Evolutionary conservation across 2,329 filamentous ascomycete species (phyloP).

Genomic region (Coniella lustricola): DNA sequence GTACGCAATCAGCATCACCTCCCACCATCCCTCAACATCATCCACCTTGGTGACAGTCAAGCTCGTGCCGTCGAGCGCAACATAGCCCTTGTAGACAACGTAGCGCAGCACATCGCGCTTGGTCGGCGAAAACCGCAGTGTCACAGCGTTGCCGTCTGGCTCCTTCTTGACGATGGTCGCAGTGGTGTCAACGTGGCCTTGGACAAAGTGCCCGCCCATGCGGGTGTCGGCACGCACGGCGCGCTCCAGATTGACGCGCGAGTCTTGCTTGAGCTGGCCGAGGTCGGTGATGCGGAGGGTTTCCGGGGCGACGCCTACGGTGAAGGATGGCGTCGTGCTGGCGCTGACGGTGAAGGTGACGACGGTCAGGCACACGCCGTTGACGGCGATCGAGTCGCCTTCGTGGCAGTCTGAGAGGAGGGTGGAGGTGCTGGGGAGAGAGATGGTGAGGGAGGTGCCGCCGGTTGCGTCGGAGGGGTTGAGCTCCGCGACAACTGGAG

Average conservation of each 20-base stretch:
- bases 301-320: slow-evolving; percentile 89
- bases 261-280: slow-evolving; percentile 59
- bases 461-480: slow-evolving; percentile 74
- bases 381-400: slow-evolving; percentile 91
- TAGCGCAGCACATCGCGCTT: slow-evolving; percentile 69
- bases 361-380: slow-evolving; percentile 92
- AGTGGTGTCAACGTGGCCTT: slow-evolving; percentile 91
- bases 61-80: slow-evolving; percentile 90
- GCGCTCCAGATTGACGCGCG: slow-evolving; percentile 84
- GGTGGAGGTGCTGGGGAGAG: slow-evolving; percentile 55
- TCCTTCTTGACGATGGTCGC: slow-evolving; percentile 66
- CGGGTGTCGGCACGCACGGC: slow-evolving; percentile 85
- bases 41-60: slow-evolving; percentile 84
- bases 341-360: slow-evolving; percentile 54
- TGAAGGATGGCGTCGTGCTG: slow-evolving; percentile 53
- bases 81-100: slow-evolving; percentile 92
- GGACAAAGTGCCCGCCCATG: slow-evolving; percentile 97
- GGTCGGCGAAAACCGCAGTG: slow-evolving; percentile 72
- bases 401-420: slow-evolving; percentile 78
- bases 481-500: slow-evolving; percentile 72
- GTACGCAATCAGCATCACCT: slow-evolving; percentile 97
- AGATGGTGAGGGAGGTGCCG: slow-evolving; percentile 86
- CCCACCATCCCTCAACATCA: slow-evolving; percentile 75
- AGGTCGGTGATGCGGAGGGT: slow-evolving; percentile 94
- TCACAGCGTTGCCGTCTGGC: slow-evolving; percentile 84